These are phyloP conservation scores for Medicago ruthenica DNA, from an alignment of 306 rosid species.

Conservation along the genomic window DNA sequence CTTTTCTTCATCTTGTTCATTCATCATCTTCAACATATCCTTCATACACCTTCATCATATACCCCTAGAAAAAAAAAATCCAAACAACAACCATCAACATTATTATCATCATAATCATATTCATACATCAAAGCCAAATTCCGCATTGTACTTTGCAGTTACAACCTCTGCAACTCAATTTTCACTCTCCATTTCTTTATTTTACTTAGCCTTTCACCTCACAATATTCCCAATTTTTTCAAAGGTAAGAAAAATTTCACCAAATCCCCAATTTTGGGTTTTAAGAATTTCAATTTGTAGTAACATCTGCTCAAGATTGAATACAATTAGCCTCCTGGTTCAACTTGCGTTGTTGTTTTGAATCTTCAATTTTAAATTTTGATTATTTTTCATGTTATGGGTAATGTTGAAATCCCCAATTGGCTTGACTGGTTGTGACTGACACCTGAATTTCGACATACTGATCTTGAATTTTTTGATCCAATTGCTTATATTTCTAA, in stretches of 20 bases:
- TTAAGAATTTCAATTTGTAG: conserved; percentile 17
- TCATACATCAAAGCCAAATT: too few relatives aligned
- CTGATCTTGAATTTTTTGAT: too few relatives aligned
- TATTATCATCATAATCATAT: too few relatives aligned
- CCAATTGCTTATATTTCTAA: too few relatives aligned
- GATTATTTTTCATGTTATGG: conserved; percentile 62
- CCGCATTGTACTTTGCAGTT: conserved; percentile 50
- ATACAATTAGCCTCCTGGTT: conserved; percentile 41
- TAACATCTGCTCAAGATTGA: conserved; percentile 44
- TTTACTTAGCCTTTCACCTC: conserved; percentile 36
- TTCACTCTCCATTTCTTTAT: conserved; percentile 39
- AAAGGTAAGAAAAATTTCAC: conserved; percentile 46
- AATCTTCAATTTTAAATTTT: conserved; percentile 23
- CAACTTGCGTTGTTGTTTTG: conserved; percentile 45
- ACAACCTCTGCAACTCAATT: conserved; percentile 54
- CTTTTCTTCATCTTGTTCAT: too few relatives aligned
- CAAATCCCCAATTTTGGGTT: conserved; percentile 65
- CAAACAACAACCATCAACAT: too few relatives aligned
- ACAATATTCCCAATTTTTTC: conserved; percentile 26
- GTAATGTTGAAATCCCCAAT: conserved; percentile 71
- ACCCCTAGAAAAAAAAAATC: too few relatives aligned
- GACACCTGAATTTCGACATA: too few relatives aligned
- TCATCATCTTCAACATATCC: too few relatives aligned
- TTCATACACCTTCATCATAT: too few relatives aligned
- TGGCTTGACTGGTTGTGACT: conserved; percentile 5